Evolutionary conservation across 2,329 filamentous ascomycete species (phyloP), one percentile per base, ranked within the genome.

Genomic region (Sarocladium oryzae): DNA sequence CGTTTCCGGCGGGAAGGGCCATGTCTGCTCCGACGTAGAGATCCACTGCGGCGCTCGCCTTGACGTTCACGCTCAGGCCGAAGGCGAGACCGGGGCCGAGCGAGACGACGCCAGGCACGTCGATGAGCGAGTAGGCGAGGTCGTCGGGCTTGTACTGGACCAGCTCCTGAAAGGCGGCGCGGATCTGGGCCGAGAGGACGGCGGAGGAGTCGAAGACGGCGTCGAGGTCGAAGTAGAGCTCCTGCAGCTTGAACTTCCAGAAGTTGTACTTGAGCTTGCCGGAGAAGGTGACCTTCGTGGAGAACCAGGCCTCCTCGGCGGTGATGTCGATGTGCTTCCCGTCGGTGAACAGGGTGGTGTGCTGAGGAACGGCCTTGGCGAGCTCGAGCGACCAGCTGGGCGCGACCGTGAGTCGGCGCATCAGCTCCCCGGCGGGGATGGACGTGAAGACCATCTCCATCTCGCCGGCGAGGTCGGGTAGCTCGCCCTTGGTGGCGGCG

Each of bases 171-270:
- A 43, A 43, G 13, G 40, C 40, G 4, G 40, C 40, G 7, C 21
- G 40, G n/a, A 43, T 43, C 11, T 26, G 11, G 24, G 40, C 40
- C 5, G 40, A 43, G 3, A 43, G 13, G 13, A 43, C 40, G 3
- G 40, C 40, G 3, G 40, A 43, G 11, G 40, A 43, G 11, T 28
- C 40, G n/a, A 43, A 43, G 3, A 4, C 23, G 13, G 40, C 40
- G n/a, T 43, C 40, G 21, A 43, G 40, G n/a, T 43, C 40, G n/a
- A 43, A 43, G 40, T 43, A 43, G 21, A 43, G 40, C 40, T 43
- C 40, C 40, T 43, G 40, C 20, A 43, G 21, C 40, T 43, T 43
- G 40, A 43, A 43, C 4, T 23, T 23, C 40, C 40, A 43, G 23
- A 43, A 43, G 40, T 43, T 43, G 23, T 43, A 43, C 40, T 43